Evolutionary conservation across 345 rosid genomes (phyloP).

Genomic region (Geranium brycei): DNA sequence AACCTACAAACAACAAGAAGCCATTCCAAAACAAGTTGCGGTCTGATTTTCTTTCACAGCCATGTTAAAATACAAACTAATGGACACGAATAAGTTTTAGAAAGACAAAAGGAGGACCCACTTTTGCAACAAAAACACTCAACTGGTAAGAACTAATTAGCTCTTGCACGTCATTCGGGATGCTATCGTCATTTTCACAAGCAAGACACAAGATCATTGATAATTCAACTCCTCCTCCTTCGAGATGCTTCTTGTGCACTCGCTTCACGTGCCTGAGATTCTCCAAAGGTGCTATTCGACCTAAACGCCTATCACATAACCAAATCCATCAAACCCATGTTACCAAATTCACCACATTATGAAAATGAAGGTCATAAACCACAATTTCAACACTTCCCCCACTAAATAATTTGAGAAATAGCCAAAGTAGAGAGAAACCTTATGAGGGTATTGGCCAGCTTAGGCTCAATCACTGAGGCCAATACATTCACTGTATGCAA

Average conservation of each 20-base stretch:
- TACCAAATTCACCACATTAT: not conserved
- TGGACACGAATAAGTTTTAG: not conserved
- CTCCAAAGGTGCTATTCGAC: constrained; percentile 54
- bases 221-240: constrained; percentile 42
- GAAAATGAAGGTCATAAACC: not conserved
- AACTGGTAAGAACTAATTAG: constrained; percentile 52
- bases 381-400: not conserved
- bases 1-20: not conserved
- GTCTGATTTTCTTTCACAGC: not conserved
- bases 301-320: constrained; percentile 36
- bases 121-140: constrained; percentile 66
- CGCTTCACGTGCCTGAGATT: constrained; percentile 68
- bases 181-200: constrained; percentile 22
- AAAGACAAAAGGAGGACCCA: constrained; percentile 28
- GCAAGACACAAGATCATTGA: constrained; percentile 56
- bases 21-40: no score
- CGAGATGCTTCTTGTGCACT: constrained; percentile 35
- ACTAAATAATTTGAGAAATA: not conserved
- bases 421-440: constrained; percentile 26
- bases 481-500: constrained; percentile 37
- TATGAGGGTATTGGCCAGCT: constrained; percentile 43
- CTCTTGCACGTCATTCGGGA: constrained; percentile 39
- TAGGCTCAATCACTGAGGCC: constrained; percentile 55
- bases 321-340: not conserved
- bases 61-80: not conserved